Evolutionary conservation across 345 rosid species (phyloP).

Genomic region (Euphorbia peplus): DNA sequence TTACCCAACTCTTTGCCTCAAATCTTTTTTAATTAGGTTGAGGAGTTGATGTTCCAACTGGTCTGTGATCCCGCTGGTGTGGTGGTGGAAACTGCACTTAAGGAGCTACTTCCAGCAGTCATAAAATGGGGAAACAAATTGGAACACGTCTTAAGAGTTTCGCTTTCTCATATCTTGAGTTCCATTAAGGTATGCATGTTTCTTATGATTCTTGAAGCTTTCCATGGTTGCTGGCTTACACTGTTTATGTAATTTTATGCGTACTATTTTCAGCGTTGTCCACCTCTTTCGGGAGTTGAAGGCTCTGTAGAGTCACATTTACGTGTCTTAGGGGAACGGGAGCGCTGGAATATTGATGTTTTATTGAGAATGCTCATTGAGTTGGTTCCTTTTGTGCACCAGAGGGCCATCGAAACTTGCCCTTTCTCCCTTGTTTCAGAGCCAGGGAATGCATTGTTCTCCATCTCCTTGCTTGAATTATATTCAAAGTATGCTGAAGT

Average conservation of each 20-base stretch:
- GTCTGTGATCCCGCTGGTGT: constrained; percentile 88
- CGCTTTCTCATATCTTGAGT: constrained; percentile 68
- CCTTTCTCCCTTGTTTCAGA: constrained; percentile 62
- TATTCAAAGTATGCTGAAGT: constrained; percentile 59
- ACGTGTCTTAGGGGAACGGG: constrained; percentile 86
- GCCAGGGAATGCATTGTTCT: constrained; percentile 43
- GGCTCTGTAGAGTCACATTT: constrained; percentile 89
- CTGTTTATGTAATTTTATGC: constrained; percentile 11
- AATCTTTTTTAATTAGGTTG: constrained; percentile 62
- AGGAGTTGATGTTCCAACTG: constrained; percentile 93
- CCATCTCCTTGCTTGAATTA: constrained; percentile 55
- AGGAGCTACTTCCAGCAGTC: constrained; percentile 78
- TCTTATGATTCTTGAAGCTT: constrained; percentile 7
- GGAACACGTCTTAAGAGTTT: constrained; percentile 68
- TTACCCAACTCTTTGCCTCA: constrained; percentile 20
- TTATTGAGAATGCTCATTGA: constrained; percentile 75
- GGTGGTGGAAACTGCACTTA: constrained; percentile 86
- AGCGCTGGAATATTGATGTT: constrained; percentile 91
- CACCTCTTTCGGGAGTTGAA: constrained; percentile 95
- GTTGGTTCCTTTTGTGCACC: constrained; percentile 66
- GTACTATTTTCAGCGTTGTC: constrained; percentile 59
- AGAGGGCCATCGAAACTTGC: constrained; percentile 73
- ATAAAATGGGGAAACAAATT: constrained; percentile 84
- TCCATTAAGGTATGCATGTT: constrained; percentile 67
- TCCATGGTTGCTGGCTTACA: constrained; percentile 4